A percentile compares a stretch with the other conserved stretches of the same genome.
These are phyloP conservation scores for Fusarium aywerte DNA, from an alignment of 2,329 filamentous ascomycete species.

Conservation along the genomic window DNA sequence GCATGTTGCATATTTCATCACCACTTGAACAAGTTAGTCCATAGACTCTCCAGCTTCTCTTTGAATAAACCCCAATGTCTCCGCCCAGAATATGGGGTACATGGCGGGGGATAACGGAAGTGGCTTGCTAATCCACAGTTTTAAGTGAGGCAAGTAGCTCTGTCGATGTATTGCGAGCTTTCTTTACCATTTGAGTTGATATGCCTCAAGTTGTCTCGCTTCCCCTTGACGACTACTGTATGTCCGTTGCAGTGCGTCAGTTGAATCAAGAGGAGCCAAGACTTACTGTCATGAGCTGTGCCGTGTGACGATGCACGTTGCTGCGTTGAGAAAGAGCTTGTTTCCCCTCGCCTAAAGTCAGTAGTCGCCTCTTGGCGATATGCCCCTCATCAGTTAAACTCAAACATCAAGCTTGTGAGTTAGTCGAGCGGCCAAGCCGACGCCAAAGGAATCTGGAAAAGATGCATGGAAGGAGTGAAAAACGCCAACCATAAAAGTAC, in stretches of 20 bases:
- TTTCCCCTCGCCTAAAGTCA: constrained; percentile 22
- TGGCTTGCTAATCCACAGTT: constrained; percentile 24
- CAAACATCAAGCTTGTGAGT: constrained; percentile 33
- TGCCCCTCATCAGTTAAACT: constrained; percentile 20
- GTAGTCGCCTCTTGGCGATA: constrained; percentile 20
- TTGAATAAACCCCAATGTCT: constrained; percentile 9
- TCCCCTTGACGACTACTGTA: not conserved
- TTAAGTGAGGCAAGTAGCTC: not conserved
- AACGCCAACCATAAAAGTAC: constrained; percentile 1
- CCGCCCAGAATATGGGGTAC: constrained; percentile 39
- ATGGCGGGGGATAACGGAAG: constrained; percentile 34
- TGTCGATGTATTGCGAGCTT: not conserved
- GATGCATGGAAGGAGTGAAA: constrained; percentile 30
- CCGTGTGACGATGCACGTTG: constrained; percentile 22
- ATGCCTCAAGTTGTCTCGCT: not conserved
- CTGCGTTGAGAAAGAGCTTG: constrained; percentile 27
- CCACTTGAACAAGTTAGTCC: not conserved
- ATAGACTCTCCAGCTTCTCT: constrained; percentile 6
- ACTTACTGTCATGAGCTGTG: constrained; percentile 16
- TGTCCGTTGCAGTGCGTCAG: not conserved
- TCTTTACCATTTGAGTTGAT: not conserved
- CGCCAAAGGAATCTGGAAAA: constrained; percentile 21
- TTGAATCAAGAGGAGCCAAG: constrained; percentile 11
- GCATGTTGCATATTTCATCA: constrained; percentile 10
- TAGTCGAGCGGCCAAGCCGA: constrained; percentile 33